Evolutionary conservation across 805 yeast genomes (phyloP), one percentile per base, ranked within the genome.

Genomic region (Starmerella khaoyaiensis): DNA sequence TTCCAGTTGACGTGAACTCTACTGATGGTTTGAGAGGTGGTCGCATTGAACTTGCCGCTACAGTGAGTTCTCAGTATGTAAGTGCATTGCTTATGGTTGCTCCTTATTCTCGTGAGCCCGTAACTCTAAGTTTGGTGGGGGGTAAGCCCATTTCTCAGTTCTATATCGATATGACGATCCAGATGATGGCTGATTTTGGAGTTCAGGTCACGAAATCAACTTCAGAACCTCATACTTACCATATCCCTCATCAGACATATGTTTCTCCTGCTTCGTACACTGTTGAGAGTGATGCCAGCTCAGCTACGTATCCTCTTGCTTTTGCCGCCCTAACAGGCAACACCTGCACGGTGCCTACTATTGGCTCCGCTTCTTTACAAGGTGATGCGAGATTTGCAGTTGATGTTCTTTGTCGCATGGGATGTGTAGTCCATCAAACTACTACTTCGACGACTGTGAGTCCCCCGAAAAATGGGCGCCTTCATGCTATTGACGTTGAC

Each of bases 321-420:
- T 82, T 80, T 63, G 97, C 98, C 39, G 98, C 98, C 9, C 64
- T 90, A 64, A 83, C 94, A 1, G 96, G 97, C 20, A 74, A 94
- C 5, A 74, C 83, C 8, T 83, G 93, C 46, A 83, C 94, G 0
- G 71, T 90, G 49, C 97, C 98, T 40, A 87, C 83, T 57, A 87
- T 90, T 56, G 98, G 98, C 4, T 75, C 76, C 11, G 63, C 79
- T 33, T 87, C 97, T 0, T 65, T 90, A 49, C 98, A 90, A 61
- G 98, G 98, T 43, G 98, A 90, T 61, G 95, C 98, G 1, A 71
- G 86, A 53, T 90, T 90, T 61, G 98, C 97, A 2, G 77, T 74
- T 25, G 96, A 86, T 52, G 96, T 90, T 5, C 67, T 90, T 56
- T 67, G 63, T 48, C 94, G 95, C 37, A 90, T 90, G 98, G 98